Base-by-base conservation (phyloP, 306 rosid species). In the Sindora glabra region DNA sequence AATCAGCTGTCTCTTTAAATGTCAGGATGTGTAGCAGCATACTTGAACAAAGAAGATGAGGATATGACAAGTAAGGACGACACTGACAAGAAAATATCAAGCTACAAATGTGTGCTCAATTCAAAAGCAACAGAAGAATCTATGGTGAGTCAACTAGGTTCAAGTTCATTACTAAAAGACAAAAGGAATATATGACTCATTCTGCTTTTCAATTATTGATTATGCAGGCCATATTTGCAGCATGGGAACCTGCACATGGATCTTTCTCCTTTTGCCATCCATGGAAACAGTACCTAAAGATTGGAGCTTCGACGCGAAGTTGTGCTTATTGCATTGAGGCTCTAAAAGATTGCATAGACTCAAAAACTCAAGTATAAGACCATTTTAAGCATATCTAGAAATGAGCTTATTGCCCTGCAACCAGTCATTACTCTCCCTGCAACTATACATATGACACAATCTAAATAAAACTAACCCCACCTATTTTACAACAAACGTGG, bases 171-270 rank as follows among this genome's bases (percentile, higher is more conserved):
- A 22, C 4, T 45, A 25, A 26, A 26, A 11, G 12, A 23, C 19
- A 3, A 13, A 6, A 32, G 13, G 2, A 3, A 16, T 10, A 40
- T 17, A 13, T n/a, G 27, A 2, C 6, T 14, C 9, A 12, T 13
- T 12, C 14, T 2, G 0, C 1, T 34, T 2, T 36, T 6, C 24
- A 19, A 1, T 4, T 52, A 7, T 39, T 38, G 60, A 25, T 6
- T 40, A 23, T 58, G 10, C 6, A 81, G 86, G 86, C 78, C 3
- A 81, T 67, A 36, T 67, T 81, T 59, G 83, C 83, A 11, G 70
- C 65, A 59, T 77, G 83, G 86, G 86, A 81, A 44, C 78, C 78
- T 0, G 76, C 80, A 4, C 86, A 81, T 22, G 83, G 81, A 17
- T 54, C 51, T 19, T 81, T 81, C 56, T 61, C 27, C 61, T 81